Percentiles rank a stretch among this genome's conserved stretches.
Evolutionary conservation across 169 alveolate species (phyloP).

Genomic region (Amoebophrya sp.): DNA sequence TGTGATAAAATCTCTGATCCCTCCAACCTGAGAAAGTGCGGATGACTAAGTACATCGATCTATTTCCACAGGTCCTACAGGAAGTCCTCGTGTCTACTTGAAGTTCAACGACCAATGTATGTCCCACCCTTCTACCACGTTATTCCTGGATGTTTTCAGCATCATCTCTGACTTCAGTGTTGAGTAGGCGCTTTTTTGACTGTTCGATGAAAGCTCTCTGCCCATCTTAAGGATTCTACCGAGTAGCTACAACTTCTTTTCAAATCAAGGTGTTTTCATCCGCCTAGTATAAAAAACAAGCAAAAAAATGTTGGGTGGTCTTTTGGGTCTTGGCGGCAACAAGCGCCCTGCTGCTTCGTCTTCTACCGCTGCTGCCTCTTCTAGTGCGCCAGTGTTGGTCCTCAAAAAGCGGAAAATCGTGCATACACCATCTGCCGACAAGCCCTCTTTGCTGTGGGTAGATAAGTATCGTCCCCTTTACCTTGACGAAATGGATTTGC

Average conservation of each 20-base stretch:
- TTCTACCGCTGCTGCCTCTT: neutral
- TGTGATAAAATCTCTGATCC: too few species aligned
- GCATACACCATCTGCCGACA: neutral
- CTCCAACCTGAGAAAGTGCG: too few species aligned
- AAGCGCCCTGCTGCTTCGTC: neutral
- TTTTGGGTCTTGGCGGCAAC: neutral
- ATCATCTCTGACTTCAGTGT: neutral
- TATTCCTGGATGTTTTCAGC: neutral
- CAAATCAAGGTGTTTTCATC: neutral
- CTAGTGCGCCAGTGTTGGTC: neutral
- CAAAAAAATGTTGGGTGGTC: neutral
- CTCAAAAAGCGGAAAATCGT: neutral
- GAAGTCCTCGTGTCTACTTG: too few species aligned
- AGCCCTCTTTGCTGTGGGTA: neutral
- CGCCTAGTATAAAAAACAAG: neutral
- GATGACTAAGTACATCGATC: too few species aligned
- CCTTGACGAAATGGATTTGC: neutral
- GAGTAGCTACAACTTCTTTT: neutral
- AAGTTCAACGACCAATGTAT: too few species aligned
- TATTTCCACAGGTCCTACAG: too few species aligned
- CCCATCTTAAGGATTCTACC: neutral
- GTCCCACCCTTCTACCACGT: neutral
- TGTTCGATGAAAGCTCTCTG: neutral
- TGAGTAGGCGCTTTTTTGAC: neutral
- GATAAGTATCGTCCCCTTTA: neutral